phyloP scores from a whole-genome alignment of 2,329 filamentous ascomycete genomes.

The Monosporascus sp. region DNA sequence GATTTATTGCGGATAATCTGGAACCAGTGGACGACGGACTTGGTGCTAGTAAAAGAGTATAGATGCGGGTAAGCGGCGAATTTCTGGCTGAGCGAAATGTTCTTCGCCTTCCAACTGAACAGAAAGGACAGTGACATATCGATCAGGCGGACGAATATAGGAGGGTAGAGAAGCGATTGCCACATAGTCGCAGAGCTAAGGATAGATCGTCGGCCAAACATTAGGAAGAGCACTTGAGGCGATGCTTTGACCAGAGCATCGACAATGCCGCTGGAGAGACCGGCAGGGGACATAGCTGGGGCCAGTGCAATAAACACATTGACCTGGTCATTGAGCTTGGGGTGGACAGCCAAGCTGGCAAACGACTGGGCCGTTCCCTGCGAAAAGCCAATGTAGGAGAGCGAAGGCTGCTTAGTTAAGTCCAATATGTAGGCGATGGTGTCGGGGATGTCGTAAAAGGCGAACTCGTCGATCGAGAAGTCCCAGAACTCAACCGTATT shows the following conservation, averaged over 20 bases:
- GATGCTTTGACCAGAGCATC: slow-evolving; percentile 92
- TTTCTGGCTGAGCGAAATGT: slow-evolving; percentile 84
- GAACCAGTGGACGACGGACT: slow-evolving; percentile 98
- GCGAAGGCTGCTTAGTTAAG: slow-evolving; percentile 72
- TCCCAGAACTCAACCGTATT: slow-evolving; percentile 82
- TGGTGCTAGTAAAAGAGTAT: slow-evolving; percentile 95
- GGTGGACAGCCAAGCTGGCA: slow-evolving; percentile 86
- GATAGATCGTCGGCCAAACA: slow-evolving; percentile 88
- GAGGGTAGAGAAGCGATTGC: slow-evolving; percentile 92
- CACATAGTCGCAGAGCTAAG: slow-evolving; percentile 93
- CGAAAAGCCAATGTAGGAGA: slow-evolving; percentile 96
- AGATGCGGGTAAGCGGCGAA: slow-evolving; percentile 92
- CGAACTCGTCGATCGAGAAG: slow-evolving; percentile 98
- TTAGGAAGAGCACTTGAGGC: slow-evolving; percentile 83
- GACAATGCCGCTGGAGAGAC: slow-evolving; percentile 82
- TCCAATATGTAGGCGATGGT: slow-evolving; percentile 87
- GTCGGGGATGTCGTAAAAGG: slow-evolving; percentile 94
- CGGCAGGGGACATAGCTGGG: slow-evolving; percentile 92
- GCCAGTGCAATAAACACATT: slow-evolving; percentile 95
- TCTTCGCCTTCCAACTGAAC: slow-evolving; percentile 82
- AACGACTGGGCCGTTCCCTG: slow-evolving; percentile 97
- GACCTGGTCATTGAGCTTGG: slow-evolving; percentile 83
- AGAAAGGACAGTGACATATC: slow-evolving; percentile 76
- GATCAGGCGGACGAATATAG: slow-evolving; percentile 83
- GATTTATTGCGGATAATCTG: slow-evolving; percentile 95